Base-by-base conservation (phyloP, 1,284 basidiomycete genomes). In the Trichosporon inkin region DNA sequence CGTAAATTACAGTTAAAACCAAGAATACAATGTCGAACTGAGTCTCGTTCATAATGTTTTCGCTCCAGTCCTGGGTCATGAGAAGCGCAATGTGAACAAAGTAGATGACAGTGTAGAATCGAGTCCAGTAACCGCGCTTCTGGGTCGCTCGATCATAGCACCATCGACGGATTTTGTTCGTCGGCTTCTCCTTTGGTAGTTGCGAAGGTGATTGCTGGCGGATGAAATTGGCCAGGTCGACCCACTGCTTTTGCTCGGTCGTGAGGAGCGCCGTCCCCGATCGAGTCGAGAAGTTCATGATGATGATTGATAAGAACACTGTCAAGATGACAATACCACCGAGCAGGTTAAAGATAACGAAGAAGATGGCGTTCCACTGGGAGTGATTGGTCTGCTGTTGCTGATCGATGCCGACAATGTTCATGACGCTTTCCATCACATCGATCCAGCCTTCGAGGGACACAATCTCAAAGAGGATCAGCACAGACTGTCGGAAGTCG, bases 381-480 rank as follows among this genome's bases (percentile, higher is more conserved):
- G 86, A 83, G 1, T 82, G 83, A 66, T 93, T 89, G 39, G 80
- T 83, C 63, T 84, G 77, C 0, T 90, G 89, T 71, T 96, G 92
- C 55, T 79, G 74, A 35, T 85, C 84, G 19, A 66, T 69, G 0
- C 89, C 90, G 0, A 84, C 87, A 61, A 97, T 89, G 66, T 86
- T 86, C 79, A 91, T 91, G 1, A 88, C 88, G 11, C 87, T 82
- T 20, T 80, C 79, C 88, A 97, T 90, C 56, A 95, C 94, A 73
- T 95, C 89, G 37, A 90, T 86, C 95, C 95, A 98, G 2, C 95
- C 95, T 77, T 97, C 90, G 51, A 97, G 80, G 0, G 92, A 96
- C 38, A 98, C 91, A 70, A 96, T 95, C 79, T 99, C 95, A 71
- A 98, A 98, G 2, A 98, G 82, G 69, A 98, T 97, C 55, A 98